Base-by-base conservation (phyloP, 257 asterid genomes). In the Petrea volubilis region DNA sequence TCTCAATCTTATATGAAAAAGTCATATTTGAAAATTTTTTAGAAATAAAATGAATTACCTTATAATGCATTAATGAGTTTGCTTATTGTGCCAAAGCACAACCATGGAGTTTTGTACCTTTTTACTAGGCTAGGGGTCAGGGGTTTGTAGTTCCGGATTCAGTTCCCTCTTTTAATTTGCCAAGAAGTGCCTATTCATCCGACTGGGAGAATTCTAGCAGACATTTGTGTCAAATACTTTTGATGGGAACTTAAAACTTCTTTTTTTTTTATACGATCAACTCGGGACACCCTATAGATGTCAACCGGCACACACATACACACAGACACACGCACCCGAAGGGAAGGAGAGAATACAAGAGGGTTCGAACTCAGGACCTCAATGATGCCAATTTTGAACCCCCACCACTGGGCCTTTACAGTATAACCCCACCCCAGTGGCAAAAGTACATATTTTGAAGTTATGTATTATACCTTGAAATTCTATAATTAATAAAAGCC, bases 241-340 rank as follows among this genome's bases (percentile, higher is more conserved):
- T 34, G 52, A 53, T 41, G 38, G 67, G 58, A 70, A 80, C 71
- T 40, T 49, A 51, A 21, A 52, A 52, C 38, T 7, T 60, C 56
- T 53, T 18, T 17, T 2, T 46, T 27, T 14, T n/a, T n/a, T n/a
- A n/a, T n/a, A n/a, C n/a, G n/a, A n/a, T n/a, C n/a, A n/a, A n/a
- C n/a, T n/a, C n/a, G n/a, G n/a, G n/a, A n/a, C n/a, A n/a, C n/a
- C n/a, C n/a, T n/a, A n/a, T n/a, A n/a, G n/a, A n/a, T n/a, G n/a
- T n/a, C n/a, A n/a, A n/a, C n/a, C n/a, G n/a, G n/a, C n/a, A n/a
- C n/a, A n/a, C n/a, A n/a, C n/a, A n/a, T n/a, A n/a, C n/a, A n/a
- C n/a, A n/a, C n/a, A n/a, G n/a, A n/a, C n/a, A n/a, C n/a, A n/a
- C n/a, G n/a, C n/a, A n/a, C n/a, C n/a, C n/a, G n/a, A n/a, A n/a